phyloP scores from a whole-genome alignment of 306 rosid species.

The Cicer cuneatum region DNA sequence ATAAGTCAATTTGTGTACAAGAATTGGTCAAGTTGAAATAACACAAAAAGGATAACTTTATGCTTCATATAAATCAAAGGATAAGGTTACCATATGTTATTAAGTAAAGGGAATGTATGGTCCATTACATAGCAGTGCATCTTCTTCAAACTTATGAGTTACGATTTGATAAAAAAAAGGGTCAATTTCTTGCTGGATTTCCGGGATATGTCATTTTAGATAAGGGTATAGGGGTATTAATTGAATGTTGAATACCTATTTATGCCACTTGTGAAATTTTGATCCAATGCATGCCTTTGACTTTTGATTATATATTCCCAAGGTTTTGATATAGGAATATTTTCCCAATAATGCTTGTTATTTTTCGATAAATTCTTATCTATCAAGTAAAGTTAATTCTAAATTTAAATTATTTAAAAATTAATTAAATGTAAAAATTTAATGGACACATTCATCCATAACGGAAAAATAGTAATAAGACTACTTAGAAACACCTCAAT shows the following conservation, averaged over 20 bases:
- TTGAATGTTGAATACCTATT: conserved; percentile 9
- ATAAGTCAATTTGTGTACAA: conserved; percentile 32
- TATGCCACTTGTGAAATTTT: conserved; percentile 43
- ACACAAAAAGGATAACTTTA: conserved; percentile 32
- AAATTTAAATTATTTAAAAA: too few species aligned
- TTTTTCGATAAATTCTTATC: neutral
- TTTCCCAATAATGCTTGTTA: neutral
- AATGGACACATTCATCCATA: too few species aligned
- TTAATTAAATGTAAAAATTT: too few species aligned
- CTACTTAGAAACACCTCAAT: too few species aligned
- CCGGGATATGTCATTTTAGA: conserved; percentile 55
- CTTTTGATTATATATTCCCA: conserved; percentile 27
- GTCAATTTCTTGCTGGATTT: conserved; percentile 57
- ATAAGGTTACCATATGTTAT: conserved; percentile 32
- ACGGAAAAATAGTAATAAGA: too few species aligned
- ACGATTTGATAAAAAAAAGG: neutral
- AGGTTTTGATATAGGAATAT: conserved; percentile 30
- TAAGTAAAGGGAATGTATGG: conserved; percentile 45
- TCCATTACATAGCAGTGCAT: conserved; percentile 36
- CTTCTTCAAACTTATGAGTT: conserved; percentile 38
- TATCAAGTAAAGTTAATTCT: too few species aligned
- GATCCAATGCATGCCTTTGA: conserved; percentile 33
- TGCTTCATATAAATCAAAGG: conserved; percentile 20
- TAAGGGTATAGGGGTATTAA: conserved; percentile 22
- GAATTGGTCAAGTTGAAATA: conserved; percentile 41